phyloP scores from a whole-genome alignment of 345 rosid species.

The Eucalyptus virginea region DNA sequence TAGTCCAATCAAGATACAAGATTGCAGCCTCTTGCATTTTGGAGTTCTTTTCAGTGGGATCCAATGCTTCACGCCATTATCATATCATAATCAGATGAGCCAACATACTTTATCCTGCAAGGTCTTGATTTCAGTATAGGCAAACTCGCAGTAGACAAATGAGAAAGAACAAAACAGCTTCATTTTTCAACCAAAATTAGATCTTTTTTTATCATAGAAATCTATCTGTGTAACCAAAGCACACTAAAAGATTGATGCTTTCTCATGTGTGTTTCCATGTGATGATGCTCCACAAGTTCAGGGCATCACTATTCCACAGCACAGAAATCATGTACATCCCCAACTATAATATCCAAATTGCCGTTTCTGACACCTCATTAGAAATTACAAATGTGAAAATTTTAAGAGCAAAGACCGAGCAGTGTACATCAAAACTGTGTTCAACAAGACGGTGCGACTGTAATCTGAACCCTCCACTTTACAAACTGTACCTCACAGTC shows the following conservation, averaged over 20 bases:
- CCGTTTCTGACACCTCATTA: not conserved
- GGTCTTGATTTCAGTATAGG: not conserved
- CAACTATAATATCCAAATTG: not conserved
- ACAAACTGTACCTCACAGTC: not conserved
- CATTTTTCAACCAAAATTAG: not conserved
- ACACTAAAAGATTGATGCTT: not conserved
- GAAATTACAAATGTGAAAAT: not conserved
- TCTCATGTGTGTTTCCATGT: not conserved
- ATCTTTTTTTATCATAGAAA: not conserved
- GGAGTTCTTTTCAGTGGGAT: constrained; percentile 84
- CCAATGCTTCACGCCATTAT: constrained; percentile 89
- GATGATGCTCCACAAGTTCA: too few species aligned
- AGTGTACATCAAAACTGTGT: too few species aligned
- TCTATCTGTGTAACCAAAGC: accelerated
- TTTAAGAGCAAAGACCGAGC: too few species aligned
- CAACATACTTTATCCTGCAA: not conserved
- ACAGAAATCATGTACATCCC: not conserved
- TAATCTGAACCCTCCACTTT: not conserved
- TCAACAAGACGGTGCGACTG: not conserved
- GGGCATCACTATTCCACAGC: not conserved
- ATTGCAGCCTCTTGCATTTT: constrained; percentile 80
- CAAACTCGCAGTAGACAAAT: not conserved
- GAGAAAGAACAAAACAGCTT: not conserved
- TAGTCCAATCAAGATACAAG: constrained; percentile 50
- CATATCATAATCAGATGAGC: not conserved